A percentile compares a stretch with the other conserved stretches of the same genome.
phyloP scores from a whole-genome alignment of 2,329 filamentous ascomycete species.

The Ramularia collo-cygni region DNA sequence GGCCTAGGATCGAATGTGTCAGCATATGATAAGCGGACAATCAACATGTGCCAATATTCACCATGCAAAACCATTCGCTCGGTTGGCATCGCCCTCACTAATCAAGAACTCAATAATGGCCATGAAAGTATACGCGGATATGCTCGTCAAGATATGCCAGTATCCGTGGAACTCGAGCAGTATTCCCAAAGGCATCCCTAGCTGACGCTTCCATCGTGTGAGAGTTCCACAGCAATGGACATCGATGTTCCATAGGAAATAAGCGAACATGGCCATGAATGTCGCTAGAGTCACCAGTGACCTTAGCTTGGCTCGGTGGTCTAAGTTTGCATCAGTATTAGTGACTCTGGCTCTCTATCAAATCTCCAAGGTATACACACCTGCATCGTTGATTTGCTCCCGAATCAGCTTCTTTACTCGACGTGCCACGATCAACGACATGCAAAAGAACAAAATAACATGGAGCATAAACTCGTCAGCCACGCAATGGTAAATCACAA shows the following conservation, averaged over 20 bases:
- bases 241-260: conserved; percentile 70
- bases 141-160: conserved; percentile 71
- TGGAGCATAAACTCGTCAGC: conserved; percentile 25
- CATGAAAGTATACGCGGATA: conserved; percentile 22
- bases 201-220: conserved; percentile 55
- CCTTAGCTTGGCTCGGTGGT: conserved; percentile 37
- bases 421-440: conserved; percentile 17
- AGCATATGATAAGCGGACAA: too few relatives aligned
- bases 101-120: conserved; percentile 22
- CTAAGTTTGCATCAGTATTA: conserved; percentile 1
- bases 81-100: conserved; percentile 10
- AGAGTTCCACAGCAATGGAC: conserved; percentile 66
- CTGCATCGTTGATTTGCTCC: conserved; percentile 11
- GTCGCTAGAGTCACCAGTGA: conserved; percentile 15
- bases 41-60: too few relatives aligned
- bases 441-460: conserved; percentile 22
- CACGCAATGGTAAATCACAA: conserved; percentile 26
- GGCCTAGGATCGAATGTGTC: too few relatives aligned
- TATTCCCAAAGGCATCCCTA: conserved; percentile 72
- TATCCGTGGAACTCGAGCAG: conserved; percentile 65
- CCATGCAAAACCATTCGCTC: conserved; percentile 20
- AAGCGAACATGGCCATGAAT: conserved; percentile 43
- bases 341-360: too few relatives aligned
- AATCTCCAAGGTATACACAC: too few relatives aligned
- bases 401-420: conserved; percentile 15